Evolutionary conservation across 2,329 filamentous ascomycete genomes (phyloP).

Genomic region (Epichloe amarillans): DNA sequence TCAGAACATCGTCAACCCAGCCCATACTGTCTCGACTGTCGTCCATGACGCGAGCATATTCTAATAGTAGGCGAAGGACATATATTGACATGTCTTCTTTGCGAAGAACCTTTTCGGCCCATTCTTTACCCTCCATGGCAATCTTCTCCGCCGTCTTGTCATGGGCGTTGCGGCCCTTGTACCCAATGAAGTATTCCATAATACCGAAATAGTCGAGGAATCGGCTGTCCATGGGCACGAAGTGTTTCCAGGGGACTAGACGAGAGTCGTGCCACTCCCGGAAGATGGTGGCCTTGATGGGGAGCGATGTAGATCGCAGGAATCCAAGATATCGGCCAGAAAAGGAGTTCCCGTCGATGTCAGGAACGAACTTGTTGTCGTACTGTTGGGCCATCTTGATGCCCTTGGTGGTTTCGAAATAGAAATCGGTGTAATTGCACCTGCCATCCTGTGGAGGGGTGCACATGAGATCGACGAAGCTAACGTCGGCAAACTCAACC

Average conservation of each 20-base stretch:
- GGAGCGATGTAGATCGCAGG: conserved; percentile 53
- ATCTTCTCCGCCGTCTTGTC: conserved; percentile 51
- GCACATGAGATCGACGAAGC: conserved; percentile 43
- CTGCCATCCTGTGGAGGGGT: conserved; percentile 18
- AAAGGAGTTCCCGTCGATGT: conserved; percentile 65
- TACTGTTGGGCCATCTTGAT: conserved; percentile 40
- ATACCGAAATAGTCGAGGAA: conserved; percentile 61
- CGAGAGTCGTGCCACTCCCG: conserved; percentile 70
- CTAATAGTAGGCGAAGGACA: conserved; percentile 47
- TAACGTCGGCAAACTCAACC: conserved; percentile 32
- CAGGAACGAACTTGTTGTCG: conserved; percentile 54
- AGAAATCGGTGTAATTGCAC: conserved; percentile 36
- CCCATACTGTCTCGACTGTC: conserved; percentile 39
- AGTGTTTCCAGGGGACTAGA: conserved; percentile 66
- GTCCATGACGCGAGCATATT: conserved; percentile 45
- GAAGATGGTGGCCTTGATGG: conserved; percentile 67
- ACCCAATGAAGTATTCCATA: conserved; percentile 61
- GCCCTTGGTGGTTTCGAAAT: conserved; percentile 27
- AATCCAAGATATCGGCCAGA: conserved; percentile 58
- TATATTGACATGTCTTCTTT: conserved; percentile 66
- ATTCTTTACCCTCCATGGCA: conserved; percentile 49
- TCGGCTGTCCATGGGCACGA: conserved; percentile 64
- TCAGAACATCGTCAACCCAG: conserved; percentile 37
- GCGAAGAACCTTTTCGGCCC: conserved; percentile 55
- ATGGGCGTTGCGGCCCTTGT: conserved; percentile 30